Conservation (phyloP, 2,329 filamentous ascomycete species). For the Tolypocladium guangdongense region DNA sequence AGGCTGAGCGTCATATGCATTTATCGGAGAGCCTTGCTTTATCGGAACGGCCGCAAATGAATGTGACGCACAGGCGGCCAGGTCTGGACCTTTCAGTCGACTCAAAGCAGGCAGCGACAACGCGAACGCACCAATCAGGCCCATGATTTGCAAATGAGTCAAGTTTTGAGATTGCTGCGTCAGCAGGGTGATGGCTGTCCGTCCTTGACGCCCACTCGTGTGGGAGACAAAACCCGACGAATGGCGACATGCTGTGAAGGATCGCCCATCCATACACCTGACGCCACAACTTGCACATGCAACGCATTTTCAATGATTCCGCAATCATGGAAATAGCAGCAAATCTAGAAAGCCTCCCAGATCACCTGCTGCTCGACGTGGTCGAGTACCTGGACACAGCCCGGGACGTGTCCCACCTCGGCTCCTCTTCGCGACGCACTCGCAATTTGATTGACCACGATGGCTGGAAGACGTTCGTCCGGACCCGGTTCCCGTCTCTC, state of each 20-base stretch:
- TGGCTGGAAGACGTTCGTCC: slow-evolving; percentile 41
- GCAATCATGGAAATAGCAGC: slow-evolving; percentile 11
- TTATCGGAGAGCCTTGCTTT: no score
- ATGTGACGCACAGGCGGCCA: neutral
- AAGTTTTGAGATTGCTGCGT: neutral
- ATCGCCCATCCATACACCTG: neutral
- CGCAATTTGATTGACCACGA: slow-evolving; percentile 25
- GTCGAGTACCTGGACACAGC: slow-evolving; percentile 36
- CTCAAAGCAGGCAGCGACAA: neutral
- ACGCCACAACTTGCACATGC: neutral
- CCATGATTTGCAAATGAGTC: neutral
- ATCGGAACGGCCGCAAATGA: neutral
- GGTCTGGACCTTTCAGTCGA: neutral
- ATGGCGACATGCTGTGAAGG: neutral
- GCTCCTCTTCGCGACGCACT: slow-evolving; percentile 26
- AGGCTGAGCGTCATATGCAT: neutral
- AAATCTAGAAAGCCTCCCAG: slow-evolving; percentile 32
- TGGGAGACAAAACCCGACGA: neutral
- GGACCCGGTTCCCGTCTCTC: slow-evolving; percentile 30
- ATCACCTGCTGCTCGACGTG: slow-evolving; percentile 39
- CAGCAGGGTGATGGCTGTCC: neutral
- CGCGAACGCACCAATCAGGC: neutral
- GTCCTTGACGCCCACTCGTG: neutral
- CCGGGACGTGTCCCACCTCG: slow-evolving; percentile 32
- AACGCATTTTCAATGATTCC: neutral